Conservation (phyloP, 768 basidiomycete genomes). For the Boletus eberwhitei region DNA sequence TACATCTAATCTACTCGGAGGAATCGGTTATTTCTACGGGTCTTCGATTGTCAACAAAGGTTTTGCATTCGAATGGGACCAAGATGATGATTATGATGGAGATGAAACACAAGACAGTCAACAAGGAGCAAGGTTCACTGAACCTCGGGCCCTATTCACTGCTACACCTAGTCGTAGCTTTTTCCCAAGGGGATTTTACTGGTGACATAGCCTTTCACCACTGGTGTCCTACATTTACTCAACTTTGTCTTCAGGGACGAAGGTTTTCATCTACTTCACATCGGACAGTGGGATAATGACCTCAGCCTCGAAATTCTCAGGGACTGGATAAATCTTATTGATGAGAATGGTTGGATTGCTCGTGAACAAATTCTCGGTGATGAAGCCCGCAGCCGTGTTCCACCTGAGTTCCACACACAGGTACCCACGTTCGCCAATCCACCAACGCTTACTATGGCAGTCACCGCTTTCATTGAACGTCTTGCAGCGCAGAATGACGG, state of each 20-base stretch:
- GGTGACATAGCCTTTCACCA: conserved; percentile 43
- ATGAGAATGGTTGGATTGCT: conserved; percentile 94
- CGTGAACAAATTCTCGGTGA: conserved; percentile 96
- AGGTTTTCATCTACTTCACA: conserved; percentile 90
- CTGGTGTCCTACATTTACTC: neutral
- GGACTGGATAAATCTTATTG: conserved; percentile 87
- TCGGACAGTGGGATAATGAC: conserved; percentile 92
- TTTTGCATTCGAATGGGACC: conserved; percentile 91
- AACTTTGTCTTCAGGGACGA: conserved; percentile 68
- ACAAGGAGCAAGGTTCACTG: conserved; percentile 64
- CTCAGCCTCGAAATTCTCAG: conserved; percentile 87
- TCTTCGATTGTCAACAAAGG: conserved; percentile 80
- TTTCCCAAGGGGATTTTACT: conserved; percentile 97
- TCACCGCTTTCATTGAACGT: conserved; percentile 84
- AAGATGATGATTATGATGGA: conserved; percentile 48
- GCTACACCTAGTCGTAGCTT: conserved; percentile 96
- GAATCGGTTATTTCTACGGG: conserved; percentile 94
- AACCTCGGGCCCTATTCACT: conserved; percentile 75
- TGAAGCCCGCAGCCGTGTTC: conserved; percentile 94
- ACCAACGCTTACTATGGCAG: conserved; percentile 90
- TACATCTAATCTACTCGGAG: conserved; percentile 88
- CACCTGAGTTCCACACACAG: conserved; percentile 86
- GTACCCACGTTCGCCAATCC: conserved; percentile 95
- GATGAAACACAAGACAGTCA: conserved; percentile 35
- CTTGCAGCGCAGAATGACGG: conserved; percentile 46